Evolutionary conservation across 495 filamentous ascomycete genomes (phyloP), one percentile per base, ranked within the genome.

Genomic region (Filosporella fistucella): DNA sequence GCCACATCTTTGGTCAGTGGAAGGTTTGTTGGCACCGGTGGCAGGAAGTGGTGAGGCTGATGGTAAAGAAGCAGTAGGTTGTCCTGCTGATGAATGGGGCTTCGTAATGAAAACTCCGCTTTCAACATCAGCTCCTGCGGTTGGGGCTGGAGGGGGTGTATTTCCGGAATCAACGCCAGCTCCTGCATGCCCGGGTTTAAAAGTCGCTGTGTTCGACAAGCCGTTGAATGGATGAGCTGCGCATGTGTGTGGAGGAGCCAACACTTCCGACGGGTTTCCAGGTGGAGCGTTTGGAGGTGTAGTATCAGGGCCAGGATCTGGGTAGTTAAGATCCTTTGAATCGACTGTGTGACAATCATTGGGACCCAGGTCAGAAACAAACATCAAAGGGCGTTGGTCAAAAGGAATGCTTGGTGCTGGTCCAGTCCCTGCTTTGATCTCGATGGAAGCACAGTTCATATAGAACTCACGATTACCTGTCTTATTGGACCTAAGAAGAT

Each of bases 381-480:
- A 82, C 42, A 86, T 61, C 33, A 69, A 45, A 7, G 84, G 83
- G 13, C 81, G 74, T 23, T 59, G 36, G 16, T 61, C 62, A 54
- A 82, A 80, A 8, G 70, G 62, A n/a, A 57, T 46, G 4, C 51
- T 64, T 33, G 52, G 49, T n/a, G 49, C 39, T 22, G 45, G 37
- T 17, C 33, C 45, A 41, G 49, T 52, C 25, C 68, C 68, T 20
- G 61, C 58, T 33, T 57, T 65, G 60, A 85, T 78, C 33, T 64
- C 72, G 51, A 85, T 71, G 17, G 67, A 52, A 21, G 80, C 81
- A 54, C 82, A 86, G 55, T 81, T 79, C 80, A 80, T 80, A 66
- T 86, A 85, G 58, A 76, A 75, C 59, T 86, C 82, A 24, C 82
- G 71, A 63, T 85, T 86, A 6, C 82, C 85, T 9, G 80, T 63